Base-by-base conservation (phyloP, 2,329 filamentous ascomycete genomes). In the Escovopsis sp. region DNA sequence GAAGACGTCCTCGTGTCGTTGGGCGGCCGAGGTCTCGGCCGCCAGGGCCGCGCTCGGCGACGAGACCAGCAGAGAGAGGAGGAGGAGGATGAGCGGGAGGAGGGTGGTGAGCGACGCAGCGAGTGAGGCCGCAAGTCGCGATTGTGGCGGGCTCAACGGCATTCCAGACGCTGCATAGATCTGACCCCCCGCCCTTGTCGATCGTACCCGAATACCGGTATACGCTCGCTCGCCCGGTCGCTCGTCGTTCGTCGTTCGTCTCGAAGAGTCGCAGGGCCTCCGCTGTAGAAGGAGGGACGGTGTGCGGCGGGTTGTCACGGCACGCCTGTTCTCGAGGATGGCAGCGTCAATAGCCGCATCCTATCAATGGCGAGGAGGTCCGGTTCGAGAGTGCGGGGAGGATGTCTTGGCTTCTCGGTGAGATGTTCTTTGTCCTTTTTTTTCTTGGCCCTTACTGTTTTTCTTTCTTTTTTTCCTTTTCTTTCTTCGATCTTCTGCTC, bases 71-170 rank as follows among this genome's bases (percentile, higher is more conserved):
- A 81, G 62, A 55, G 77, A 81, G 35, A 86, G 57, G 33, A 75
- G 53, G 29, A 81, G 51, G 29, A 84, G 58, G 39, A 81, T 55
- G 27, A 74, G 60, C 29, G 76, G 74, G 41, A 77, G 74, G 30
- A 81, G 51, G 29, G 84, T 58, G 39, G 81, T 55, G 27, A 74
- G 60, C 29, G 76, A 74, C 41, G 77, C 74, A 52, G 72, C 65
- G 41, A 81, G 57, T 43, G 79, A 83, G 52, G 79, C 76, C 55
- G 74, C 73, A 54, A 85, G 73, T 56, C 81, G 79, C 63, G 78
- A 81, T 65, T 84, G 83, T 50, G 84, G 65, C 53, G 73, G 76
- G 57, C 72, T 79, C 59, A 80, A 70, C 60, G 79, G 65, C 72
- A 75, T 74, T 48, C 53, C 59, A 55, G 47, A 51, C 50, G 52